These are phyloP conservation scores for Rhododendron griersonianum DNA, from an alignment of 148 eudicot species.

Conservation along the genomic window DNA sequence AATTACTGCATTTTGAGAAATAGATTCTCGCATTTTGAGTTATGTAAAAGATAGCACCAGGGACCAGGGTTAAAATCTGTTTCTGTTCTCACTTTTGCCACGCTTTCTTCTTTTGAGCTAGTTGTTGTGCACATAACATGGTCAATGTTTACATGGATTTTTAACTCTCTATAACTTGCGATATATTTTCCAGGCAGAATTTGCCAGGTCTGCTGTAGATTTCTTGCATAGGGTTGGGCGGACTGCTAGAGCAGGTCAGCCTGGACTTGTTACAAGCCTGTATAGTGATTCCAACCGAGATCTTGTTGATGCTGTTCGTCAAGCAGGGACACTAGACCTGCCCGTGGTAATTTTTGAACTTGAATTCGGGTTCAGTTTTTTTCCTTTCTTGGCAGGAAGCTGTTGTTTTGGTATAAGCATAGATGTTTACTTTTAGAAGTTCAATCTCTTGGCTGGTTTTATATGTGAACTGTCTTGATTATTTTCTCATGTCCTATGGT, in stretches of 20 bases:
- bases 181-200: constrained; percentile 67
- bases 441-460: background rate
- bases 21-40: too few relatives aligned
- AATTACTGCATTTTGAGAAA: too few relatives aligned
- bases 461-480: background rate
- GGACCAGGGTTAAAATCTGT: too few relatives aligned
- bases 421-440: background rate
- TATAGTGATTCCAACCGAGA: constrained; percentile 57
- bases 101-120: too few relatives aligned
- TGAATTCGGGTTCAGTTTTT: background rate
- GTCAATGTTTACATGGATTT: too few relatives aligned
- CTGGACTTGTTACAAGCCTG: constrained; percentile 84
- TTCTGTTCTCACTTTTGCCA: too few relatives aligned
- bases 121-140: too few relatives aligned
- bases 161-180: background rate
- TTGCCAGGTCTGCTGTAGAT: constrained; percentile 88
- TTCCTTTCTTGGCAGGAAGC: background rate
- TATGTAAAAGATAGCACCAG: too few relatives aligned
- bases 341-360: constrained; percentile 57
- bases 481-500: background rate
- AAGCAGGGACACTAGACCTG: constrained; percentile 65
- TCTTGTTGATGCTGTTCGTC: constrained; percentile 85
- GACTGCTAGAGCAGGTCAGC: constrained; percentile 94
- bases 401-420: background rate
- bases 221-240: constrained; percentile 96